These are phyloP conservation scores for Calonectria henricotiae DNA, from an alignment of 2,329 filamentous ascomycete genomes.

Conservation along the genomic window DNA sequence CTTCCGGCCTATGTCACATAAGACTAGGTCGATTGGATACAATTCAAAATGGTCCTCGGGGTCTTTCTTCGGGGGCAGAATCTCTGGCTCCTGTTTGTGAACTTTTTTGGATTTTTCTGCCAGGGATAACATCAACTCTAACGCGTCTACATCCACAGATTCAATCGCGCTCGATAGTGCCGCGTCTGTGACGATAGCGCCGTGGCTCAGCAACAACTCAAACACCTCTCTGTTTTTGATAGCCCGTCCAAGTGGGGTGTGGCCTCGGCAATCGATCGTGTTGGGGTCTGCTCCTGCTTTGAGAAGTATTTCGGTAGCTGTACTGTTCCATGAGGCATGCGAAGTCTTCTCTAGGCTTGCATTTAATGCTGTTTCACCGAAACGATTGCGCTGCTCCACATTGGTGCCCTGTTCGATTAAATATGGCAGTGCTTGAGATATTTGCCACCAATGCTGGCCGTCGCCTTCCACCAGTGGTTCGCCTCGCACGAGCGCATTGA, in stretches of 20 bases:
- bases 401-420: not conserved
- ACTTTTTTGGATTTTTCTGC: not conserved
- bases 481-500: not conserved
- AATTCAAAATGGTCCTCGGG: not conserved
- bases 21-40: not conserved
- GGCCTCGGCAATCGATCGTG: not conserved
- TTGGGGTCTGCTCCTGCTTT: not conserved
- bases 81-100: not conserved
- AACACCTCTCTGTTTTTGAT: not conserved
- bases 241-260: not conserved
- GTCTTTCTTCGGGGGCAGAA: not conserved
- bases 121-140: not conserved
- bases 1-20: not conserved
- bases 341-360: not conserved
- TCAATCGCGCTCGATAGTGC: not conserved
- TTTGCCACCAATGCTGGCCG: not conserved
- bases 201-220: not conserved
- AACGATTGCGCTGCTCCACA: not conserved
- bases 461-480: not conserved
- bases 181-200: not conserved
- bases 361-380: not conserved
- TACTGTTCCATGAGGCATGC: not conserved
- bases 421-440: not conserved
- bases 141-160: not conserved
- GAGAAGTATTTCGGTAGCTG: not conserved